Conservation (phyloP, 306 rosid genomes). For the Lupinus albus region DNA sequence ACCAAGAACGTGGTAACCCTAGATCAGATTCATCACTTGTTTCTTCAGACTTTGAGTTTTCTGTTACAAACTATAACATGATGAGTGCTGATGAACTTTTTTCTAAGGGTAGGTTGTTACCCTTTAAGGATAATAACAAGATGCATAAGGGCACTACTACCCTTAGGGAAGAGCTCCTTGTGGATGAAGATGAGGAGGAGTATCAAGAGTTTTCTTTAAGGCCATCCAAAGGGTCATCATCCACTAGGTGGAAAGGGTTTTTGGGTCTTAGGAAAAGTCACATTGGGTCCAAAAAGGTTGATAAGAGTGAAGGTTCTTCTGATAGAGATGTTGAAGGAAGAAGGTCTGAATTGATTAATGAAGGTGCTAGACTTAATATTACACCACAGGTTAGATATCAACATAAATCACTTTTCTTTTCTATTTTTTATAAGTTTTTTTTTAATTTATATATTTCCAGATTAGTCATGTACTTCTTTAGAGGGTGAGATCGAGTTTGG, state of each 20-base stretch:
- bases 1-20: constrained; percentile 51
- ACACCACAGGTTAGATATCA: constrained; percentile 54
- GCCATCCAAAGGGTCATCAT: constrained; percentile 63
- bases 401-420: too few species aligned
- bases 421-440: too few species aligned
- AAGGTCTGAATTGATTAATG: constrained; percentile 48
- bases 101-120: constrained; percentile 75
- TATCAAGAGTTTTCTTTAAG: constrained; percentile 44
- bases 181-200: constrained; percentile 43
- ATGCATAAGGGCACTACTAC: constrained; percentile 64
- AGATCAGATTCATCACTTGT: constrained; percentile 50
- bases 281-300: constrained; percentile 71
- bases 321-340: background rate
- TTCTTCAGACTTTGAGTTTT: constrained; percentile 80
- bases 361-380: constrained; percentile 45
- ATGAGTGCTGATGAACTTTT: constrained; percentile 94
- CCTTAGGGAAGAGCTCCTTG: constrained; percentile 79
- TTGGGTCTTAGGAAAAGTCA: constrained; percentile 68
- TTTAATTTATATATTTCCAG: too few species aligned
- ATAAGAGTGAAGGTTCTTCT: constrained; percentile 42
- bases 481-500: too few species aligned
- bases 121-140: constrained; percentile 56
- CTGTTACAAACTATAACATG: constrained; percentile 66
- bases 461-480: too few species aligned
- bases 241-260: constrained; percentile 77